Evolutionary conservation across 768 basidiomycete species (phyloP), one percentile per base, ranked within the genome.

Genomic region (Calocera cornea): DNA sequence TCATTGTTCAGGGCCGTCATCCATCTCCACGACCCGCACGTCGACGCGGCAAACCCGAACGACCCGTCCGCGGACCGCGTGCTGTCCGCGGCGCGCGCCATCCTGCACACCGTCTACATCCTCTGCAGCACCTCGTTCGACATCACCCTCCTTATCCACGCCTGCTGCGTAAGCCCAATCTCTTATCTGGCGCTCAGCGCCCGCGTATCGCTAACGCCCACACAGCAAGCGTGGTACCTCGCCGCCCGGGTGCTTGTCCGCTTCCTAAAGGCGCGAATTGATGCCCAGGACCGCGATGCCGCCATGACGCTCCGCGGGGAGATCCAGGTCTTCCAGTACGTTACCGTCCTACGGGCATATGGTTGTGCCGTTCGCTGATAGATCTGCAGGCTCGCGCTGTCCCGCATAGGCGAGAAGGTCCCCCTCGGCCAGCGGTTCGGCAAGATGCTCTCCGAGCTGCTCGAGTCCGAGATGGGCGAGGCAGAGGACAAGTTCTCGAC

Each of bases 21-120:
- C 65, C 78, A 89, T 22, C 76, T 91, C 44, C 89, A 90, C 71
- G 89, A 91, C 70, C 87, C 88, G 1, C 88, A 89, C 72, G 87
- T 88, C 19, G 82, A 84, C 68, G 79, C 87, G 60, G 78, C 79
- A 29, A 78, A 76, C 54, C 79, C 80, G 19, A 83, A 83, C 38
- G 90, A 88, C 71, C 79, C 84, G 44, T 89, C 87, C 44, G 86
- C 88, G 16, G 79, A 85, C 70, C 87, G 84, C 72, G 85, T 90
- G 34, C 77, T 90, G 8, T 82, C 81, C 0, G 84, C 88, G 29
- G 83, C 88, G 1, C 82, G 89, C 63, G 80, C 82, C 0, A 84
- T 88, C 41, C 77, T 90, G 47, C 85, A 89, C 70, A 77, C 88
- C 17, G 82, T 89, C 40, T 87, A 88, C 72, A 79, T 77, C 17